These are phyloP conservation scores for Tuber umbilicatum DNA, from an alignment of 495 filamentous ascomycete genomes.

Conservation along the genomic window DNA sequence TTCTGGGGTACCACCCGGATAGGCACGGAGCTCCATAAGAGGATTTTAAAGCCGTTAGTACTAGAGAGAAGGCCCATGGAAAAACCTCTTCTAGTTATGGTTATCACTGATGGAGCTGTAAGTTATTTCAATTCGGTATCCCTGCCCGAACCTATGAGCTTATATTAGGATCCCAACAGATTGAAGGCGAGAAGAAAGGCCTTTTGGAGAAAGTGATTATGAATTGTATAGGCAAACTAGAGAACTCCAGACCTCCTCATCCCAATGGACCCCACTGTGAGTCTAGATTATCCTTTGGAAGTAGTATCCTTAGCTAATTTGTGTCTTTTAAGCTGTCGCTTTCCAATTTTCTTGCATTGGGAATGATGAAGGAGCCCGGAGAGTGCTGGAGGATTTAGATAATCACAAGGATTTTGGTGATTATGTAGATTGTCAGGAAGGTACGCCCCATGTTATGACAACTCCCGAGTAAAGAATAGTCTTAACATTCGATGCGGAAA, in stretches of 20 bases:
- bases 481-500: slow-evolving; percentile 49
- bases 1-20: slow-evolving; percentile 63
- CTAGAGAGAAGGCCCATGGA: slow-evolving; percentile 44
- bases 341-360: slow-evolving; percentile 72
- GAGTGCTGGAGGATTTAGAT: slow-evolving; percentile 57
- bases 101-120: slow-evolving; percentile 58
- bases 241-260: not conserved
- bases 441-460: not conserved
- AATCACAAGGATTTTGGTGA: slow-evolving; percentile 54
- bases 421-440: slow-evolving; percentile 52
- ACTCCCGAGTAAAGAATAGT: not conserved
- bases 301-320: slow-evolving; percentile 47
- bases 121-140: slow-evolving; percentile 49
- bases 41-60: slow-evolving; percentile 58
- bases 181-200: slow-evolving; percentile 22
- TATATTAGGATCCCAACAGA: not conserved
- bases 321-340: slow-evolving; percentile 51
- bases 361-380: slow-evolving; percentile 57
- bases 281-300: slow-evolving; percentile 42
- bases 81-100: slow-evolving; percentile 63
- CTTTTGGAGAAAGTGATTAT: slow-evolving; percentile 27
- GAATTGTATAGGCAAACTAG: slow-evolving; percentile 17
- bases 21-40: slow-evolving; percentile 55
- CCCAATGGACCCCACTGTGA: slow-evolving; percentile 28
- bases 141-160: slow-evolving; percentile 51